Percentiles rank a stretch among this genome's conserved stretches.
Conservation (phyloP, 805 yeast species). For the Candida anglica region DNA sequence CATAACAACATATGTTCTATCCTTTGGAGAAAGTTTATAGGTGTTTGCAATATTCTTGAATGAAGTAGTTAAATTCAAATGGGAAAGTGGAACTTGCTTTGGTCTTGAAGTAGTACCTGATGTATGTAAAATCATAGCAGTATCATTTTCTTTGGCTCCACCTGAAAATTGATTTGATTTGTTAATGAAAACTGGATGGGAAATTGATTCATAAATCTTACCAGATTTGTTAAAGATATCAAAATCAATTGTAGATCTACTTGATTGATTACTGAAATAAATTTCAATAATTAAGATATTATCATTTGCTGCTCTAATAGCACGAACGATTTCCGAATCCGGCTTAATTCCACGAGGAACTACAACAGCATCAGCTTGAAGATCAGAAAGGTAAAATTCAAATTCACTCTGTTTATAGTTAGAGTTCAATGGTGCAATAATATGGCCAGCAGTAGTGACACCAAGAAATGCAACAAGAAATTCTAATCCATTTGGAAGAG, state of each 20-base stretch:
- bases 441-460: conserved; percentile 49
- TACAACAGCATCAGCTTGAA: conserved; percentile 52
- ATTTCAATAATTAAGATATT: conserved; percentile 51
- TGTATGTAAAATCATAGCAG: conserved; percentile 67
- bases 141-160: conserved; percentile 43
- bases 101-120: conserved; percentile 78
- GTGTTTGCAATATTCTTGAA: conserved; percentile 57
- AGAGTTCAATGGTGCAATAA: conserved; percentile 70
- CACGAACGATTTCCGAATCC: conserved; percentile 35
- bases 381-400: conserved; percentile 60
- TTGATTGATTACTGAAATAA: conserved; percentile 40
- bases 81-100: conserved; percentile 70
- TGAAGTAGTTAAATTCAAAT: conserved; percentile 56
- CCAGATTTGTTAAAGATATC: conserved; percentile 13
- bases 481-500: conserved; percentile 60
- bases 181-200: conserved; percentile 26
- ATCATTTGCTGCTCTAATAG: conserved; percentile 47
- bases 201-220: conserved; percentile 20
- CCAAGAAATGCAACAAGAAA: conserved; percentile 54
- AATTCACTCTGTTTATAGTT: conserved; percentile 58
- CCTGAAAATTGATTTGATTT: conserved; percentile 32
- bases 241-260: conserved; percentile 41
- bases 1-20: conserved; percentile 64
- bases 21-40: conserved; percentile 46
- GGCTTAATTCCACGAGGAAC: conserved; percentile 51